Conservation (phyloP, 2,329 filamentous ascomycete genomes). For the Verticillium zaregamsianum region DNA sequence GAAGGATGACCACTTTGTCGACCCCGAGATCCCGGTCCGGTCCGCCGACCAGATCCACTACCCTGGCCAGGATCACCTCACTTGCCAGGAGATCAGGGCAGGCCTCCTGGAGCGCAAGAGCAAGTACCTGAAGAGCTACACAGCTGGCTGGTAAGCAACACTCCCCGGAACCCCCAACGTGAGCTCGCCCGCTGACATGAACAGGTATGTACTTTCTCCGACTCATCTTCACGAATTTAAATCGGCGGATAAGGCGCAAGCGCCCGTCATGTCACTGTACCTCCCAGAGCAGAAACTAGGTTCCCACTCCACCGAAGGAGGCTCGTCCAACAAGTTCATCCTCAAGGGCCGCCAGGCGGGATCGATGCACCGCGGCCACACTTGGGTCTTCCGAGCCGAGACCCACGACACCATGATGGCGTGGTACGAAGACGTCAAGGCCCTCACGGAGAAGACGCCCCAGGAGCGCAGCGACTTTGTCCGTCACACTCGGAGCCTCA, state of each 20-base stretch:
- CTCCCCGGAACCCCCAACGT: background rate
- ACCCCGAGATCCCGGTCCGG: slow-evolving; percentile 75
- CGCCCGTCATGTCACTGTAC: slow-evolving; percentile 93
- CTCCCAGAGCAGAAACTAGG: slow-evolving; percentile 93
- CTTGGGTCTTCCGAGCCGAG: slow-evolving; percentile 68
- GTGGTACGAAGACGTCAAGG: slow-evolving; percentile 92
- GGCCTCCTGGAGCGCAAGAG: slow-evolving; percentile 95
- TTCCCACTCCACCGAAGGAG: slow-evolving; percentile 77
- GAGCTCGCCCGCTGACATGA: background rate
- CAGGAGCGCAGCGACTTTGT: slow-evolving; percentile 88
- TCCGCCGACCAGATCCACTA: slow-evolving; percentile 82
- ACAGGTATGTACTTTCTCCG: slow-evolving; percentile 89
- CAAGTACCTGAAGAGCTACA: slow-evolving; percentile 98
- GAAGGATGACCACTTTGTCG: slow-evolving; percentile 79
- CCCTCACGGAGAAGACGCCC: slow-evolving; percentile 80
- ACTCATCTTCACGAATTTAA: slow-evolving; percentile 99
- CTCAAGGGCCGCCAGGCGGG: slow-evolving; percentile 95
- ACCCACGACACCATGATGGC: slow-evolving; percentile 93
- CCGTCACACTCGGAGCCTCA: slow-evolving; percentile 74
- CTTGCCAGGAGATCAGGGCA: slow-evolving; percentile 77
- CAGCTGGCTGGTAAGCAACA: slow-evolving; percentile 78
- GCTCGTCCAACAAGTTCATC: slow-evolving; percentile 94
- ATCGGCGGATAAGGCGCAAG: slow-evolving; percentile 88
- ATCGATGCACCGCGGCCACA: slow-evolving; percentile 78
- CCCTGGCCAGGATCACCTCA: slow-evolving; percentile 81